These are phyloP conservation scores for Melaleuca quinquenervia DNA, from an alignment of 345 rosid species.

Conservation along the genomic window DNA sequence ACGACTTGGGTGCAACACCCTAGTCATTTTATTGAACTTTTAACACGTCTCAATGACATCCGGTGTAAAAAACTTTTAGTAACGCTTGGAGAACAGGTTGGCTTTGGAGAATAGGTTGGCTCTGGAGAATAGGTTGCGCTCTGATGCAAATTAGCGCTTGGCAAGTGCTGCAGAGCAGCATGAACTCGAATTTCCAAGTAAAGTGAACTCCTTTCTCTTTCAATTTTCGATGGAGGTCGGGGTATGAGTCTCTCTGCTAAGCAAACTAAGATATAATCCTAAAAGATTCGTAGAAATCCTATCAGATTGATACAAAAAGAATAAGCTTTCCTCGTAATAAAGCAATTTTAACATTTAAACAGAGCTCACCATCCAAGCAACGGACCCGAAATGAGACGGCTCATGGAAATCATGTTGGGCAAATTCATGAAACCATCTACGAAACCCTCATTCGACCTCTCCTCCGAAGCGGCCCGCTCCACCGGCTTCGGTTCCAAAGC, in stretches of 20 bases:
- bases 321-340: not conserved
- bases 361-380: conserved; percentile 60
- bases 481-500: not conserved
- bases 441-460: conserved; percentile 8
- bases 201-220: not conserved
- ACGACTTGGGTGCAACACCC: not conserved
- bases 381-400: conserved; percentile 84
- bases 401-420: conserved; percentile 69
- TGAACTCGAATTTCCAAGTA: not conserved
- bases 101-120: not conserved
- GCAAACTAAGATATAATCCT: not conserved
- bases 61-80: not conserved
- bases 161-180: not conserved
- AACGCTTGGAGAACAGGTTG: not conserved
- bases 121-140: not conserved
- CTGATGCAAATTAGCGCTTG: not conserved
- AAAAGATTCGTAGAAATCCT: not conserved
- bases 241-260: not conserved
- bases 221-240: not conserved
- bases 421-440: conserved; percentile 53
- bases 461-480: conserved; percentile 10
- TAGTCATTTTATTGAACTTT: not conserved
- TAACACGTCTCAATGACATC: not conserved
- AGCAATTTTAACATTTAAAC: not conserved
- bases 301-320: not conserved